Conservation (phyloP, 805 yeast genomes). For the Brettanomyces custersianus region DNA sequence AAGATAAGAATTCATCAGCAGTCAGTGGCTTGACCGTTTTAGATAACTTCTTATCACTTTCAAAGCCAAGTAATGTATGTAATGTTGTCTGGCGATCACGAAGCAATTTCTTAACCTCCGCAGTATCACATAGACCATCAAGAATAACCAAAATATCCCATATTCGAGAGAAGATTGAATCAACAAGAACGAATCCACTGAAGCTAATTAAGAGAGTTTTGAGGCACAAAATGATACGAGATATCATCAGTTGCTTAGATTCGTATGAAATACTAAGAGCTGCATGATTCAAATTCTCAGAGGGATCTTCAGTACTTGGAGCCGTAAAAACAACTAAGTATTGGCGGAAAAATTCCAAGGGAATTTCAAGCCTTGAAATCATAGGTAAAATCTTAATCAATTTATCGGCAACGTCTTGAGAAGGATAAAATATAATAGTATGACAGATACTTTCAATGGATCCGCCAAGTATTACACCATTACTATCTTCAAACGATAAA, state of each 20-base stretch:
- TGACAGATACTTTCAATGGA: slow-evolving; percentile 71
- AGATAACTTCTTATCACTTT: slow-evolving; percentile 10
- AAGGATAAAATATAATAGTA: slow-evolving; percentile 49
- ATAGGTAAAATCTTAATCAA: slow-evolving; percentile 48
- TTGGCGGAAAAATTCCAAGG: slow-evolving; percentile 33
- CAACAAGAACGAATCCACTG: slow-evolving; percentile 62
- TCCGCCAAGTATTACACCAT: slow-evolving; percentile 40
- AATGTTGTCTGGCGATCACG: slow-evolving; percentile 40
- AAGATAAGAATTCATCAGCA: slow-evolving; percentile 41
- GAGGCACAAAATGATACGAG: neutral
- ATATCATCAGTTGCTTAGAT: neutral
- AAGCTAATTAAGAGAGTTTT: slow-evolving; percentile 45
- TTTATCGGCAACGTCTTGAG: slow-evolving; percentile 27
- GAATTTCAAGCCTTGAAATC: slow-evolving; percentile 36
- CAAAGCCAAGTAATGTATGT: slow-evolving; percentile 27
- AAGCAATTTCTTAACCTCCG: slow-evolving; percentile 43
- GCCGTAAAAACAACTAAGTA: slow-evolving; percentile 15
- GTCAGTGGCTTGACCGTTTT: slow-evolving; percentile 4
- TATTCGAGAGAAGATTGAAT: slow-evolving; percentile 48
- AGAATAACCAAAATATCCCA: slow-evolving; percentile 43
- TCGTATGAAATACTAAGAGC: slow-evolving; percentile 2
- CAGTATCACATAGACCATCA: slow-evolving; percentile 42
- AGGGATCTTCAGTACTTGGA: neutral
- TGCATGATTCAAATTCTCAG: neutral
- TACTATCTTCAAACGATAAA: slow-evolving; percentile 37